Evolutionary conservation across 2,329 filamentous ascomycete species (phyloP).

Genomic region (Fusarium newnesense): DNA sequence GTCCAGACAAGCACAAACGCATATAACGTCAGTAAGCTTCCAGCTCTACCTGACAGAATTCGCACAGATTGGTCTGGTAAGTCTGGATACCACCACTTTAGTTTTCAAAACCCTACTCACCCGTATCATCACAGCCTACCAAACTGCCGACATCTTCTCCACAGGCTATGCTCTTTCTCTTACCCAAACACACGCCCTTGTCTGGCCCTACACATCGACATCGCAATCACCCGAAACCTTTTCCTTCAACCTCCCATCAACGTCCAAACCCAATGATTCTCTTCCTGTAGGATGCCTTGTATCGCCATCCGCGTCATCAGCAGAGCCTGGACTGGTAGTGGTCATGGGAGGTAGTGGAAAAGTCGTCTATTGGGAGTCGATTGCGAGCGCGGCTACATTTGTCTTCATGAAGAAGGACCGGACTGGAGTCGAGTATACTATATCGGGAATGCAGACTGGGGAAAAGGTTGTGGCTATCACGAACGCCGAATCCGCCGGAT

Average conservation of each 20-base stretch:
- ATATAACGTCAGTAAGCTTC: constrained; percentile 86
- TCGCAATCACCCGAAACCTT: constrained; percentile 79
- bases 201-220: constrained; percentile 87
- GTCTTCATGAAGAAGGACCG: constrained; percentile 85
- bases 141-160: constrained; percentile 73
- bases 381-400: constrained; percentile 86
- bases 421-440: constrained; percentile 78
- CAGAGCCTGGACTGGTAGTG: constrained; percentile 86
- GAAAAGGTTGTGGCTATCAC: constrained; percentile 82
- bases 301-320: constrained; percentile 78
- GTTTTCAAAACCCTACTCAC: constrained; percentile 20
- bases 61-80: constrained; percentile 73
- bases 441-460: constrained; percentile 79
- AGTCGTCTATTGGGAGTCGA: constrained; percentile 94
- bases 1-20: constrained; percentile 82
- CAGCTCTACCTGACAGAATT: constrained; percentile 82
- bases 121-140: constrained; percentile 59
- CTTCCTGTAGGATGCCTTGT: constrained; percentile 87
- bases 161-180: constrained; percentile 82
- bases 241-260: constrained; percentile 80
- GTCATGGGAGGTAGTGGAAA: constrained; percentile 86
- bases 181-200: constrained; percentile 82
- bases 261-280: constrained; percentile 73
- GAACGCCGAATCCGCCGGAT: constrained; percentile 86
- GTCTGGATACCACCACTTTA: constrained; percentile 43